A percentile compares a stretch with the other conserved stretches of the same genome.
Conservation (phyloP, 257 asterid species). For the Ballota nigra region DNA sequence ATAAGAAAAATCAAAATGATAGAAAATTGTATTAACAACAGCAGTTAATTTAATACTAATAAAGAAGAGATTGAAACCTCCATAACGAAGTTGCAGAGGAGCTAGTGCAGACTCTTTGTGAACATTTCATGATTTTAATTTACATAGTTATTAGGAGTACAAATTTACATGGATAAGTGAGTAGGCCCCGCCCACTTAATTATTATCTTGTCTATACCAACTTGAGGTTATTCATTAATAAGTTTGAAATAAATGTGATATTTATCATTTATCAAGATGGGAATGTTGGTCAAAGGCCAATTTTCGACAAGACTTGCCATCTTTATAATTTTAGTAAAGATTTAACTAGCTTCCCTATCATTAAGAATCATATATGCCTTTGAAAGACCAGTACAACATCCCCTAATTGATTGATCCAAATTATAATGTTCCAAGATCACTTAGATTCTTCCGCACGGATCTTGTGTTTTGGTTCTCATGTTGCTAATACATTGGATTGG, state of each 20-base stretch:
- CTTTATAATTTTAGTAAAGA: neutral
- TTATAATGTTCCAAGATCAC: too few species aligned
- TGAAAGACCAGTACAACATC: neutral
- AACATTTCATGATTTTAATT: neutral
- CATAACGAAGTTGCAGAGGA: neutral
- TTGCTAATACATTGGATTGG: too few species aligned
- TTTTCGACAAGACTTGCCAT: neutral
- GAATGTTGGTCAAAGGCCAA: constrained; percentile 12
- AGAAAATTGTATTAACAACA: too few species aligned
- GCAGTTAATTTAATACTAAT: too few species aligned
- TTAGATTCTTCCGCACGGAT: too few species aligned
- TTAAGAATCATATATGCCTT: neutral
- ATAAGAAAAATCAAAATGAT: too few species aligned
- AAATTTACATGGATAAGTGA: neutral
- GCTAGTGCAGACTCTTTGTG: neutral
- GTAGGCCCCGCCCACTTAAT: constrained; percentile 17
- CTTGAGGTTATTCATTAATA: neutral
- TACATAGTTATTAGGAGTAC: neutral
- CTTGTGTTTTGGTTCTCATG: too few species aligned
- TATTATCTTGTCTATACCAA: constrained; percentile 14
- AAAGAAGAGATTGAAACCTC: constrained; percentile 24
- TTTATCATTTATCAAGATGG: neutral
- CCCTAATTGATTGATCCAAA: too few species aligned
- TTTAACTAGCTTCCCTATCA: neutral
- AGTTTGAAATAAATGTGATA: too few species aligned